phyloP scores from a whole-genome alignment of 192 early-diverging fungal species.

The Linnemannia schmuckeri region DNA sequence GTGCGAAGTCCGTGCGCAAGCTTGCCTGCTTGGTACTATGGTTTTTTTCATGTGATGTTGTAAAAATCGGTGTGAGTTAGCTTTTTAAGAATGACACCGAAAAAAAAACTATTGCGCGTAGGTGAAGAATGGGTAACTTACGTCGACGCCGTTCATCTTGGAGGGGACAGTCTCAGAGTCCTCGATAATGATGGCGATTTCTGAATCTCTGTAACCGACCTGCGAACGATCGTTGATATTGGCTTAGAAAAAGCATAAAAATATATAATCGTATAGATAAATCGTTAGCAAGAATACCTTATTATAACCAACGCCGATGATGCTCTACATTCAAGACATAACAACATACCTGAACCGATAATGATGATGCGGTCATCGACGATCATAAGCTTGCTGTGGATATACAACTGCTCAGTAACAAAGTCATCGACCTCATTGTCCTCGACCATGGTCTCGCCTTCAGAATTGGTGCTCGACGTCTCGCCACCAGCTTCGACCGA shows the following conservation, averaged over 20 bases:
- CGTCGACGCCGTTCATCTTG: conserved; percentile 77
- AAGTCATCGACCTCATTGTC: conserved; percentile 58
- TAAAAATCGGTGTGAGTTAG: background rate
- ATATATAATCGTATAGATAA: background rate
- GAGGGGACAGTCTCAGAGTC: conserved; percentile 76
- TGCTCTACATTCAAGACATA: background rate
- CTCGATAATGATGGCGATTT: conserved; percentile 88
- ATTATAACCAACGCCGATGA: background rate
- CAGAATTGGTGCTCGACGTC: conserved; percentile 28
- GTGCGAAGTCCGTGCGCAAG: conserved; percentile 83
- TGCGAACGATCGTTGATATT: conserved; percentile 96
- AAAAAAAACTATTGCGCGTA: background rate
- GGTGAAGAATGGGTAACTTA: conserved; percentile 25
- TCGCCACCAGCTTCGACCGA: background rate
- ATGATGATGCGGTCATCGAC: conserved; percentile 87
- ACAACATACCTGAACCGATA: conserved; percentile 74
- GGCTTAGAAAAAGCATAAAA: conserved; percentile 55
- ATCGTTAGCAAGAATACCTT: background rate
- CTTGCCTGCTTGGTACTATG: conserved; percentile 76
- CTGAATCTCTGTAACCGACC: conserved; percentile 87
- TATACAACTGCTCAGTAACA: conserved; percentile 88
- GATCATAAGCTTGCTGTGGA: conserved; percentile 91
- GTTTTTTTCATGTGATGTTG: background rate
- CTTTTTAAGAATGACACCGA: too few relatives aligned
- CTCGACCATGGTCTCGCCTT: conserved; percentile 35